Base-by-base conservation (phyloP, 2,329 filamentous ascomycete genomes). In the Corinectria fuckeliana region DNA sequence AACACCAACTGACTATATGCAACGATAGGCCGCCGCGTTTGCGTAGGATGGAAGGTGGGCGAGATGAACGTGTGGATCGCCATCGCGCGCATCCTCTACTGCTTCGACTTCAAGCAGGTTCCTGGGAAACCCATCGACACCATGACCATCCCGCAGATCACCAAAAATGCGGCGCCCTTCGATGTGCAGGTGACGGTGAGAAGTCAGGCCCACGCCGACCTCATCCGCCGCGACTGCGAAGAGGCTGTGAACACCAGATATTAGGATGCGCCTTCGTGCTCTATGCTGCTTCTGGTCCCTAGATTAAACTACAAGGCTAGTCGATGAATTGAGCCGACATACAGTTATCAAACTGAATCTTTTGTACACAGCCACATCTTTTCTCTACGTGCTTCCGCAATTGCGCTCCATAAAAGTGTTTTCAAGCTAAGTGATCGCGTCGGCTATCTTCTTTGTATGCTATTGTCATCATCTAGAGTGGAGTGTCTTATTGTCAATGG, bases 1-100 rank as follows among this genome's bases (percentile, higher is more conserved):
- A 39, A 45, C 21, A 13, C 18, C 28, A n/a, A 45, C 50, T 53
- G 23, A 41, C 20, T 23, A 3, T 41, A 53, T 3, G 21, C 11
- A 52, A 39, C 25, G 23, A 38, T 16, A 56, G 53, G 53, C 9
- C 53, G 53, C n/a, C 45, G 53, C 23, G 34, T 56, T 8, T 56
- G 53, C 14, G 34, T 41, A 3, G 53, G 53, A 26, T 56, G 45
- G 44, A 32, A 42, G 10, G 39, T 56, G 23, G 53, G 23, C 14
- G 39, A 28, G 25, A 56, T 32, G 16, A 56, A 41, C 45, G 23
- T 56, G 25, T 41, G 28, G 23, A 32, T 56, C 13, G 18, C 39
- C 11, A 56, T 50, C 38, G 53, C 53, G 9, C 53, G 53, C 32
- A 28, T 56, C 25, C 10, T 56, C 11, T 56, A 56, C 36, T 56